Conservation (phyloP, 2,329 filamentous ascomycete species). For the Trichoderma atroviride region DNA sequence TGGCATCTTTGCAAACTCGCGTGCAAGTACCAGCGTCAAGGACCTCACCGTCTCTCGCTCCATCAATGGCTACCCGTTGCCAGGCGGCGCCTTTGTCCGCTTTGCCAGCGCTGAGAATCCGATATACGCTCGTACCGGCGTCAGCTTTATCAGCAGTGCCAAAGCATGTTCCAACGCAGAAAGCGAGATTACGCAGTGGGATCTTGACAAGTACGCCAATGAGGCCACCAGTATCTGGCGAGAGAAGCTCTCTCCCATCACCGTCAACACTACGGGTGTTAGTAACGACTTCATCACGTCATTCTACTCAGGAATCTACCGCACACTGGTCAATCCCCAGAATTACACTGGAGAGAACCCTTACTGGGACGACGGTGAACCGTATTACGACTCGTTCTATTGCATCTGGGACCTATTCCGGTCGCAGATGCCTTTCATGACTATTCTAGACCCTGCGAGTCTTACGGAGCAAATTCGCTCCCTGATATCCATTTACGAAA, state of each 20-base stretch:
- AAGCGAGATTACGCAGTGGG: constrained; percentile 67
- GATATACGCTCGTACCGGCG: constrained; percentile 66
- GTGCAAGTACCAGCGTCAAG: constrained; percentile 53
- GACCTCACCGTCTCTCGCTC: constrained; percentile 52
- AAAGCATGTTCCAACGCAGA: constrained; percentile 71
- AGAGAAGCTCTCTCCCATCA: constrained; percentile 61
- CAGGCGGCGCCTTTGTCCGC: constrained; percentile 65
- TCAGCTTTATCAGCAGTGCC: constrained; percentile 68
- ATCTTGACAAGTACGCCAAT: constrained; percentile 58
- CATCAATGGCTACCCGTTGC: constrained; percentile 57
- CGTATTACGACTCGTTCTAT: constrained; percentile 77
- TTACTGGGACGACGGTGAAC: constrained; percentile 65
- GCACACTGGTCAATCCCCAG: constrained; percentile 72
- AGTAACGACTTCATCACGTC: constrained; percentile 58
- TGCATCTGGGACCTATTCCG: constrained; percentile 76
- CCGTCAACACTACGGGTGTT: constrained; percentile 55
- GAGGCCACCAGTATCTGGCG: constrained; percentile 62
- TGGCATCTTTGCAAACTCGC: constrained; percentile 63
- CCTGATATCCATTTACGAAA: constrained; percentile 70
- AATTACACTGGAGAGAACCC: constrained; percentile 76
- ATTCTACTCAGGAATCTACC: constrained; percentile 73
- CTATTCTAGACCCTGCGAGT: constrained; percentile 65
- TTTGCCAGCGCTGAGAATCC: constrained; percentile 56
- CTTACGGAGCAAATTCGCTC: constrained; percentile 70
- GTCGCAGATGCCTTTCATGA: constrained; percentile 69